Evolutionary conservation across 2,329 filamentous ascomycete genomes (phyloP), one percentile per base, ranked within the genome.

Genomic region (Ascochyta rabiei): DNA sequence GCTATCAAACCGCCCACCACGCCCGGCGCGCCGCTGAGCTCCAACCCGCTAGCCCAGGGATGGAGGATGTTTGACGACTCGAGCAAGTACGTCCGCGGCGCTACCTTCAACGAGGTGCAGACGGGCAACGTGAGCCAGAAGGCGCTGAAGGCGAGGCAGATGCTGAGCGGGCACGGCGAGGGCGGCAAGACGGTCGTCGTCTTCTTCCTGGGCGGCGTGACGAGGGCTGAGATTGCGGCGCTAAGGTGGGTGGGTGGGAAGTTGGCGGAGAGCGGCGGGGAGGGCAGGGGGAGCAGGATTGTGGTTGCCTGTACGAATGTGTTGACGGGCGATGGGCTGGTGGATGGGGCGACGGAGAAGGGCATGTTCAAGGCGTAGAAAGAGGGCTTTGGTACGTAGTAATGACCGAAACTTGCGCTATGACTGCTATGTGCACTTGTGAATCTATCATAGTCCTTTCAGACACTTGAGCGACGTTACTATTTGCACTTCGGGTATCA

Each of bases 121-220:
- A 93, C 91, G 67, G 93, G 93, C 2, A 91, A 96, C 68, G 46
- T 41, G 10, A 44, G 26, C 2, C 93, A 97, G 70, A 96, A 95
- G 73, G 92, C 93, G 1, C 87, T 93, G 28, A 93, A 93, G 67
- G 93, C 93, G 15, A 83, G 92, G 52, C 88, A 91, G 56, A 84
- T 96, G 23, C 80, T 99, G 34, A 90, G 91, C 41, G 91, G 92
- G 0, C 65, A 70, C 16, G 64, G 62, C 6, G 72, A 74, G 50
- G 64, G 48, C 21, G 84, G 84, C 18, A 96, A 96, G 80, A 93
- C 90, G 0, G 89, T 96, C 0, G 90, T 97, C 69, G 88, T 99
- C n/a, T 96, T 98, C 64, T 98, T 98, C 76, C 80, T 99, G 16
- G 95, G 95, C n/a, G 96, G 95, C 2, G 90, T 99, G 50, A 97